Base-by-base conservation (phyloP, 768 basidiomycete genomes). In the Lentinula boryana region DNA sequence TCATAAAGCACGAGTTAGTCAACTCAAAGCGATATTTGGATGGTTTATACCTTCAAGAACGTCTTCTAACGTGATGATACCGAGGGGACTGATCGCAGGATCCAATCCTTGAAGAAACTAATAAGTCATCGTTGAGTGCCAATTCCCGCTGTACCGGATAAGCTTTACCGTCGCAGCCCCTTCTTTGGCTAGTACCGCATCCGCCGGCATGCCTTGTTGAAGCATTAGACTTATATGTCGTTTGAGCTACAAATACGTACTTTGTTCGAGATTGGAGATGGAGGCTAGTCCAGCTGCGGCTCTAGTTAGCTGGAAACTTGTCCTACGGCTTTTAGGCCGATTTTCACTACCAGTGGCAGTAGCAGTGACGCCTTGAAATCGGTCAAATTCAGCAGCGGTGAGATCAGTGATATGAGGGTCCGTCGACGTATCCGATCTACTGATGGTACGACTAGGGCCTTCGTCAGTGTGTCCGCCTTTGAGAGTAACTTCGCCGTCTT, bases 41-140 rank as follows among this genome's bases (percentile, higher is more conserved):
- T 41, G 33, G 18, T 43, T 66, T 68, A 21, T 56, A 88, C 90
- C 90, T 83, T 96, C 94, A 9, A 96, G 78, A 8, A 96, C 91
- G 64, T 96, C 94, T 72, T 96, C 94, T 2, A 96, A 80, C 0
- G 94, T 96, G 63, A 96, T 95, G 66, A 96, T 93, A 54, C 94
- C 94, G 27, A 95, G 78, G 2, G 92, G 93, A 78, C 88, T 88
- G 36, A 93, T 79, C 18, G 87, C 85, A 0, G 88, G 90, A 69
- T 95, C 92, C 58, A 93, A 82, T 43, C 82, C 82, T 76, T 89
- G 87, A 70, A 95, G 76, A 75, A 94, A 93, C 84, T 91, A 66
- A 1, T 16, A n/a, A 44, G 48, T 52, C 16, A 63, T 41, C 4
- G 58, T 21, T 60, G 15, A 66, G 49, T 33, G 51, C 46, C 16